These are phyloP conservation scores for Stephania japonica DNA, from an alignment of 164 flowering plant genomes.

Conservation along the genomic window DNA sequence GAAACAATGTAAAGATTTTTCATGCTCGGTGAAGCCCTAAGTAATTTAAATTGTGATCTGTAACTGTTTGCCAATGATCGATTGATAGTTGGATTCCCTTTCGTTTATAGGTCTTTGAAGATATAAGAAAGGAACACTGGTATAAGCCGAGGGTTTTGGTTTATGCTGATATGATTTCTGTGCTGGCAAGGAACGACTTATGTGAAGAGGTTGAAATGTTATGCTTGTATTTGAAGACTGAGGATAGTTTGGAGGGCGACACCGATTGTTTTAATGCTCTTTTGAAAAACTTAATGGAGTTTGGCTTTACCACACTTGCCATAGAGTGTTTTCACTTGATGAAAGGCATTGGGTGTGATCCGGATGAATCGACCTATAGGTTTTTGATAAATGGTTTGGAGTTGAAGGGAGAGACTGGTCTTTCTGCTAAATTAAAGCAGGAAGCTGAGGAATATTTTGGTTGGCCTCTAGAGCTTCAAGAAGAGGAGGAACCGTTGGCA, in stretches of 20 bases:
- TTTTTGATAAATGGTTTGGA: constrained; percentile 56
- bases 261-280: constrained; percentile 50
- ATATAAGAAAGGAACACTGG: constrained; percentile 61
- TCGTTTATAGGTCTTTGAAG: constrained; percentile 53
- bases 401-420: constrained; percentile 33
- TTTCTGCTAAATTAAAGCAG: constrained; percentile 32
- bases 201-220: constrained; percentile 40
- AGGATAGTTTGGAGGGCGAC: constrained; percentile 35
- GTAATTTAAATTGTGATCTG: neutral
- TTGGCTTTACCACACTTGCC: constrained; percentile 22
- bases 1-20: neutral
- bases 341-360: constrained; percentile 53
- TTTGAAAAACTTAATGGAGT: constrained; percentile 36
- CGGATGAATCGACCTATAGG: constrained; percentile 50
- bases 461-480: constrained; percentile 32
- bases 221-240: constrained; percentile 35
- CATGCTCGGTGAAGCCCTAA: neutral
- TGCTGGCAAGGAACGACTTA: constrained; percentile 45
- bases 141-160: constrained; percentile 56
- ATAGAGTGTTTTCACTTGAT: constrained; percentile 56
- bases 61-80: neutral
- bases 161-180: constrained; percentile 50
- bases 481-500: constrained; percentile 25
- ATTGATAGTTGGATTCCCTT: neutral
- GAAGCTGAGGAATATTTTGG: constrained; percentile 56